Conservation (phyloP, 495 filamentous ascomycete genomes). For the Aspergillus nanangensis region DNA sequence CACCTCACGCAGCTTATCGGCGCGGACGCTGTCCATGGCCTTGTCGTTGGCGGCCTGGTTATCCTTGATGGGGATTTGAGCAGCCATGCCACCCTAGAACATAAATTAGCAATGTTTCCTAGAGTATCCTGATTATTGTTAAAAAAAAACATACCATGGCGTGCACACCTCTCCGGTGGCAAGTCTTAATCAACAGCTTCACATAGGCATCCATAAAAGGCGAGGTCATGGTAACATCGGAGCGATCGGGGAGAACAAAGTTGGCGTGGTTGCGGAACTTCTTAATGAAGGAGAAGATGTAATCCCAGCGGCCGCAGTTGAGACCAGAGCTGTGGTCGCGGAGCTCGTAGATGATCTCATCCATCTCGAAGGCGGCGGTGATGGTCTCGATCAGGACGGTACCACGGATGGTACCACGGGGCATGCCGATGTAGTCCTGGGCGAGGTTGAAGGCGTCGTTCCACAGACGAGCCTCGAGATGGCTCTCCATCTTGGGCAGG, state of each 20-base stretch:
- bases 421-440: constrained; percentile 88
- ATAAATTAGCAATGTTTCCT: too few relatives aligned
- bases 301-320: constrained; percentile 99
- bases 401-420: constrained; percentile 86
- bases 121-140: not conserved
- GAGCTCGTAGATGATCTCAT: constrained; percentile 99
- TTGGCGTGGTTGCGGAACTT: constrained; percentile 93
- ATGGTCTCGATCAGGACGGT: constrained; percentile 99
- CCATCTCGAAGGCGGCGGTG: constrained; percentile 99
- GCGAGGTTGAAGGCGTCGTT: constrained; percentile 98
- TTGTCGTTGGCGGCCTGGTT: constrained; percentile 29
- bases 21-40: constrained; percentile 81
- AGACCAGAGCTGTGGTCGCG: constrained; percentile 94
- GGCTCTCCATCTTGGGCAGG: constrained; percentile 98
- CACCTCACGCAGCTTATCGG: constrained; percentile 95
- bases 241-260: constrained; percentile 91
- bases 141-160: constrained; percentile 61
- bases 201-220: constrained; percentile 99
- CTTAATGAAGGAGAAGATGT: constrained; percentile 99
- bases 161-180: constrained; percentile 91
- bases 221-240: constrained; percentile 92
- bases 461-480: constrained; percentile 96
- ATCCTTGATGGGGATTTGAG: constrained; percentile 97
- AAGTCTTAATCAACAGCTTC: constrained; percentile 94
- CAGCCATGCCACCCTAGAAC: constrained; percentile 84